Percentiles rank a stretch among this genome's conserved stretches.
Evolutionary conservation across 192 early-diverging fungal genomes (phyloP).

Genomic region (Chytriomyces hyalinus): DNA sequence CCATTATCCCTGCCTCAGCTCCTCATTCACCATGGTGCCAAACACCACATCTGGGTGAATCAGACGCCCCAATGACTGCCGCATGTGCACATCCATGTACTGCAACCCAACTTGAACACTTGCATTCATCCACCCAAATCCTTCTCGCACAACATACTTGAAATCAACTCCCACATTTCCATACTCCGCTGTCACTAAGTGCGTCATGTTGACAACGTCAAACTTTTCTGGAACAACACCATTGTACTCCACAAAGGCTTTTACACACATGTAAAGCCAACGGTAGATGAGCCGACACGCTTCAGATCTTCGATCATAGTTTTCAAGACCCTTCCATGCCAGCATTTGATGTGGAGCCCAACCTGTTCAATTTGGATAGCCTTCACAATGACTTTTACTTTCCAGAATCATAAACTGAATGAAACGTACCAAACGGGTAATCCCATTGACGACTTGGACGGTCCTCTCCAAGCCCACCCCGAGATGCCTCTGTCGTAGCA

Average conservation of each 20-base stretch:
- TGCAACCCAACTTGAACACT: constrained; percentile 73
- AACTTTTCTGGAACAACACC: constrained; percentile 96
- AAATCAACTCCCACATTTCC: constrained; percentile 81
- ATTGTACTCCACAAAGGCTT: constrained; percentile 93
- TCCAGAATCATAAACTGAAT: constrained; percentile 32
- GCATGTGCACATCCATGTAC: constrained; percentile 72
- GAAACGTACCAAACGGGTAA: constrained; percentile 48
- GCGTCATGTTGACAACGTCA: constrained; percentile 92
- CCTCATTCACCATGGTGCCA: background rate
- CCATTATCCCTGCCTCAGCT: no score
- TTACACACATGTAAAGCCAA: constrained; percentile 95
- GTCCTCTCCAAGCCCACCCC: constrained; percentile 78
- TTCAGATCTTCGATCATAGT: constrained; percentile 78
- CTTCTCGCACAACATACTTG: constrained; percentile 90
- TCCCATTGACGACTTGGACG: constrained; percentile 97
- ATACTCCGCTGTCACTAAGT: constrained; percentile 85
- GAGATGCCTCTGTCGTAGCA: constrained; percentile 87
- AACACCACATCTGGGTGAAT: constrained; percentile 75
- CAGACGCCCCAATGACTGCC: constrained; percentile 79
- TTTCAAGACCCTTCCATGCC: constrained; percentile 87
- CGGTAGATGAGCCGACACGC: constrained; percentile 85
- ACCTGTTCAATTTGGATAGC: constrained; percentile 33
- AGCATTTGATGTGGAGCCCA: constrained; percentile 99
- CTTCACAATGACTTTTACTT: constrained; percentile 54
- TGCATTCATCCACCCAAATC: constrained; percentile 99